Evolutionary conservation across 208 protist species (phyloP).

Genomic region (Leptomonas pyrrhocoris): DNA sequence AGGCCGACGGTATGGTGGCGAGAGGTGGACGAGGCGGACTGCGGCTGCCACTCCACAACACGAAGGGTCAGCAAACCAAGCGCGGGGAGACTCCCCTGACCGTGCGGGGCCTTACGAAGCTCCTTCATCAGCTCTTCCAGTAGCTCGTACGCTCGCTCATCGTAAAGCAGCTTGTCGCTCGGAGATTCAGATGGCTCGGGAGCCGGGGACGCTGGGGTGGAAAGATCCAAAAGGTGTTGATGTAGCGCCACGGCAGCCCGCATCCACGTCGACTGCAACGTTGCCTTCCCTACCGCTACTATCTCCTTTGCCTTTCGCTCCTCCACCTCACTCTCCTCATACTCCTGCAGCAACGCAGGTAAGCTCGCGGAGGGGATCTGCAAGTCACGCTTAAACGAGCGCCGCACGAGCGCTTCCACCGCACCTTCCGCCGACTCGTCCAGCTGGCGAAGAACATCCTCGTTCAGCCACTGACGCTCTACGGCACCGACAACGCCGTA

Average conservation of each 20-base stretch:
- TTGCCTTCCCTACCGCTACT: constrained; percentile 25
- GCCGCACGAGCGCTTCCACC: constrained; percentile 62
- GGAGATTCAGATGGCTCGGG: too few species aligned
- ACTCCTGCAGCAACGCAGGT: constrained; percentile 44
- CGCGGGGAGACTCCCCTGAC: constrained; percentile 17
- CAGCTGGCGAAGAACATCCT: constrained; percentile 28
- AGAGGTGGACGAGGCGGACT: constrained; percentile 25
- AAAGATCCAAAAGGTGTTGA: not conserved
- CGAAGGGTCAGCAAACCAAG: constrained; percentile 21
- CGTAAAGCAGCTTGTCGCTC: not conserved
- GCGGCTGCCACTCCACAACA: constrained; percentile 4
- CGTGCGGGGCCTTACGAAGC: constrained; percentile 7
- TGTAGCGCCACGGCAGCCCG: constrained; percentile 13
- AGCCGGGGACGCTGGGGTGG: not conserved
- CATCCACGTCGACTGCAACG: constrained; percentile 28
- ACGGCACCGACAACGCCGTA: constrained; percentile 48
- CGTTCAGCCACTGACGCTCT: constrained; percentile 62
- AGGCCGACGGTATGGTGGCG: constrained; percentile 34
- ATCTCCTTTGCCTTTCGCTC: constrained; percentile 54
- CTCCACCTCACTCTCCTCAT: constrained; percentile 69
- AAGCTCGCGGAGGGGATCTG: constrained; percentile 43
- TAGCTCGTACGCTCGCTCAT: constrained; percentile 21
- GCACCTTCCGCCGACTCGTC: constrained; percentile 16
- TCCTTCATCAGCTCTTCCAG: constrained; percentile 19
- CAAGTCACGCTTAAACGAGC: constrained; percentile 73